Evolutionary conservation across 2,329 filamentous ascomycete genomes (phyloP).

Genomic region (Sarocladium kiliense): DNA sequence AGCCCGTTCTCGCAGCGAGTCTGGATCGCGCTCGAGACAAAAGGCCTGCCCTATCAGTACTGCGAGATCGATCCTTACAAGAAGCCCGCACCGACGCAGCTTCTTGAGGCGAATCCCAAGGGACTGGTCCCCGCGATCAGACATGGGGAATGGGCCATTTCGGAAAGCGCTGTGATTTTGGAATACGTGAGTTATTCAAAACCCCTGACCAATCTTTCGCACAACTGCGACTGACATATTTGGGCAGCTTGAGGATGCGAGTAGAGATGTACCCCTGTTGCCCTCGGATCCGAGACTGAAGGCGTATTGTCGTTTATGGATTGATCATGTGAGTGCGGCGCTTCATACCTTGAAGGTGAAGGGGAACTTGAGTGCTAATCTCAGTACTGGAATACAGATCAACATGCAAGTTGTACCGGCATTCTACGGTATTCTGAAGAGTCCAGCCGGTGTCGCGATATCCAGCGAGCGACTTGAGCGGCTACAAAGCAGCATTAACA

Average conservation of each 20-base stretch:
- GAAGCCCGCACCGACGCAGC: conserved; percentile 48
- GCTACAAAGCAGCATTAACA: conserved; percentile 59
- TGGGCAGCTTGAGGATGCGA: conserved; percentile 65
- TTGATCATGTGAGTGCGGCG: conserved; percentile 68
- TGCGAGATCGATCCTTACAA: conserved; percentile 79
- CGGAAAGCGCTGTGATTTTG: conserved; percentile 76
- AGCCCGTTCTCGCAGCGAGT: conserved; percentile 83
- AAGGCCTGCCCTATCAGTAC: conserved; percentile 76
- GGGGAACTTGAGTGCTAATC: neutral
- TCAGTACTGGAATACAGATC: conserved; percentile 38
- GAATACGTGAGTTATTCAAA: conserved; percentile 84
- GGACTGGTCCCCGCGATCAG: conserved; percentile 72
- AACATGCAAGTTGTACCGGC: conserved; percentile 70
- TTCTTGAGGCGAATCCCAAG: conserved; percentile 71
- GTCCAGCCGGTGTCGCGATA: conserved; percentile 46
- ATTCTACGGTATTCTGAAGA: conserved; percentile 70
- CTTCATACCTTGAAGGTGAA: too few species aligned
- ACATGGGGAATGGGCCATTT: conserved; percentile 75
- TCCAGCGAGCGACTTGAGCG: conserved; percentile 30
- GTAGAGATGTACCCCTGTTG: conserved; percentile 54
- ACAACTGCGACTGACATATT: neutral
- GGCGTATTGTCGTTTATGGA: conserved; percentile 74
- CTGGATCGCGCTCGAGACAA: conserved; percentile 83
- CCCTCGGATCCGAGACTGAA: conserved; percentile 60
- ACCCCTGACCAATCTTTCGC: too few species aligned